Percentiles rank a stretch among this genome's conserved stretches.
Evolutionary conservation across 2,329 filamentous ascomycete species (phyloP).

Genomic region (Pseudogymnoascus sp.): DNA sequence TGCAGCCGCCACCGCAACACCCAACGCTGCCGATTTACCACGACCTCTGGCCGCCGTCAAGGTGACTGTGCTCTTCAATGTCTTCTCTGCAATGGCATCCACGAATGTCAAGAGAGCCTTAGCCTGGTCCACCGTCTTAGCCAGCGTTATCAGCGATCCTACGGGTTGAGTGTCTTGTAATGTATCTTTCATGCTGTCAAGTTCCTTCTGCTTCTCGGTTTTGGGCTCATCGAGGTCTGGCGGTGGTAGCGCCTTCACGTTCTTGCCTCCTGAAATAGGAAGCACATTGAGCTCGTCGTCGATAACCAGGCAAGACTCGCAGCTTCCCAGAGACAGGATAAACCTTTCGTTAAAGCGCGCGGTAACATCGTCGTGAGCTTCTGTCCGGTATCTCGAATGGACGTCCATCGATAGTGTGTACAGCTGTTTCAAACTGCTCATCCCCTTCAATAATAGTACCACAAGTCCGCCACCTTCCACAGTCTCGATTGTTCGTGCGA

Average conservation of each 20-base stretch:
- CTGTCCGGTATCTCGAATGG: constrained; percentile 90
- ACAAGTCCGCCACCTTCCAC: constrained; percentile 94
- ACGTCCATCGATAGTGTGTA: constrained; percentile 98
- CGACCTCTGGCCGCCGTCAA: constrained; percentile 89
- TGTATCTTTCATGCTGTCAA: constrained; percentile 81
- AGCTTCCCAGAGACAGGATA: constrained; percentile 89
- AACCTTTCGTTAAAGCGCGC: constrained; percentile 98
- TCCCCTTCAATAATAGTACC: constrained; percentile 83
- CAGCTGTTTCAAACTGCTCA: constrained; percentile 94
- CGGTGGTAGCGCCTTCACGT: constrained; percentile 73
- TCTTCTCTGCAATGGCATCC: constrained; percentile 94
- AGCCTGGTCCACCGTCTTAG: constrained; percentile 88
- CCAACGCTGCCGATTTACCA: constrained; percentile 93
- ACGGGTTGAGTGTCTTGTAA: constrained; percentile 80
- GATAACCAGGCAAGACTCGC: constrained; percentile 87
- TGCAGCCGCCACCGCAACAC: constrained; percentile 87
- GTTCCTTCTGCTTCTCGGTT: constrained; percentile 64
- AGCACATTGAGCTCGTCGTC: constrained; percentile 97
- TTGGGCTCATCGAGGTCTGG: constrained; percentile 67
- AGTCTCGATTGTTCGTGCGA: constrained; percentile 92
- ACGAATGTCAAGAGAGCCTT: constrained; percentile 96
- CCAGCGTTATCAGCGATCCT: constrained; percentile 73
- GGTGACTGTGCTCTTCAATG: constrained; percentile 84
- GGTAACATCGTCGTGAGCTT: constrained; percentile 90
- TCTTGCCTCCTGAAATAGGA: constrained; percentile 91